Evolutionary conservation across 1,139 yeast genomes (phyloP).

Genomic region (Saccharomyces hybrid): DNA sequence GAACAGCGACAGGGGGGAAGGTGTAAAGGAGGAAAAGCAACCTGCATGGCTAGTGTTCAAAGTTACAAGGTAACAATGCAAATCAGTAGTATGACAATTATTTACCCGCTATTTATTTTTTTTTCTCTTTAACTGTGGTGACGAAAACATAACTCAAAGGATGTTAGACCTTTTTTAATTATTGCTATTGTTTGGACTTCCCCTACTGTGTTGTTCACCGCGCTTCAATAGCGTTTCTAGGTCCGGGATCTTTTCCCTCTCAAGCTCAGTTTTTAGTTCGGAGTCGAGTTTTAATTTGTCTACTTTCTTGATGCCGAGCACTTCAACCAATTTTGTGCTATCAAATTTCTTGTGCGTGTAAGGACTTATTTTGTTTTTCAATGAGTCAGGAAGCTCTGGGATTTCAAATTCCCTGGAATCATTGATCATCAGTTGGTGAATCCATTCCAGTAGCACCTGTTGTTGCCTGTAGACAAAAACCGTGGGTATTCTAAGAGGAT

Average conservation of each 20-base stretch:
- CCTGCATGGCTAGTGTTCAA: background rate
- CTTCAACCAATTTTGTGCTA: slow-evolving; percentile 10
- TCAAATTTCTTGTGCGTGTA: slow-evolving; percentile 5
- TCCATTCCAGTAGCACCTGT: slow-evolving; percentile 22
- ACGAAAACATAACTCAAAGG: background rate
- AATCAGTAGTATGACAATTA: too few relatives aligned
- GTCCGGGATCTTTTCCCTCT: slow-evolving; percentile 17
- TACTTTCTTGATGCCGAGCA: slow-evolving; percentile 14
- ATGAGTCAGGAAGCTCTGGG: slow-evolving; percentile 16
- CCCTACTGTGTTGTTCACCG: slow-evolving; percentile 8
- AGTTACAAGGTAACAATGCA: background rate
- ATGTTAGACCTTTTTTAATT: background rate
- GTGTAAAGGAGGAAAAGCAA: background rate
- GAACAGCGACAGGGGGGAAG: background rate
- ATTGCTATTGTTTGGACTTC: background rate
- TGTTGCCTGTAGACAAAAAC: slow-evolving; percentile 22
- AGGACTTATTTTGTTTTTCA: slow-evolving; percentile 15
- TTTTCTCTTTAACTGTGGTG: background rate
- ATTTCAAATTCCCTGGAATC: slow-evolving; percentile 12
- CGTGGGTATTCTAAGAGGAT: slow-evolving; percentile 23
- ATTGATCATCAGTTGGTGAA: slow-evolving; percentile 18
- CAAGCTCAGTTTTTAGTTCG: slow-evolving; percentile 7
- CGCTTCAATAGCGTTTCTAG: slow-evolving; percentile 18
- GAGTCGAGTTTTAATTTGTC: slow-evolving; percentile 3
- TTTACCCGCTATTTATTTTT: background rate